These are phyloP conservation scores for Coprinopsis strossmayeri DNA, from an alignment of 768 basidiomycete genomes.

Conservation along the genomic window DNA sequence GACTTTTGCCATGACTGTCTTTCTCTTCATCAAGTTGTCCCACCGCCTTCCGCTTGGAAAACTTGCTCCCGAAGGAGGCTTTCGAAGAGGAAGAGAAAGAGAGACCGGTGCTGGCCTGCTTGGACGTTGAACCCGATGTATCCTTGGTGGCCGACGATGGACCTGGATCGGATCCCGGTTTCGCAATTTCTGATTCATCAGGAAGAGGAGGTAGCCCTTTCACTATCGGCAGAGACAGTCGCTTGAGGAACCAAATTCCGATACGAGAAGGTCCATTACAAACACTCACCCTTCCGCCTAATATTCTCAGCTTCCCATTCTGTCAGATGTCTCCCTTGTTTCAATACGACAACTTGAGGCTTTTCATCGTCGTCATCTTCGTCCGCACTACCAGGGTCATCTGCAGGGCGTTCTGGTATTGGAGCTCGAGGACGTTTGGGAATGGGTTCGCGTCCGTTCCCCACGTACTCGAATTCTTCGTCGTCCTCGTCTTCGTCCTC, in stretches of 20 bases:
- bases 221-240: too few relatives aligned
- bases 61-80: constrained; percentile 25
- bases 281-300: constrained; percentile 54
- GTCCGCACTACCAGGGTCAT: constrained; percentile 60
- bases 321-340: constrained; percentile 81
- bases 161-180: constrained; percentile 18
- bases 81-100: constrained; percentile 34
- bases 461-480: constrained; percentile 55
- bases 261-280: neutral
- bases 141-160: constrained; percentile 11
- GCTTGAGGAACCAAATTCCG: constrained; percentile 1
- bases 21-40: constrained; percentile 22
- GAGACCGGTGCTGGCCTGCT: constrained; percentile 21
- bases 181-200: constrained; percentile 21
- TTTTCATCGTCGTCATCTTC: constrained; percentile 64
- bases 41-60: constrained; percentile 35
- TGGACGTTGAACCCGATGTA: constrained; percentile 15
- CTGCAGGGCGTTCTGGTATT: constrained; percentile 61
- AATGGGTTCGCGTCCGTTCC: constrained; percentile 66
- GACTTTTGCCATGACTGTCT: constrained; percentile 20
- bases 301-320: constrained; percentile 75
- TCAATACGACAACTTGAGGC: constrained; percentile 86
- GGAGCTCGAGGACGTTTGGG: constrained; percentile 67
- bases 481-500: constrained; percentile 40
- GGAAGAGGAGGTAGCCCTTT: constrained; percentile 55